Conservation (phyloP, 2,329 filamentous ascomycete species). For the Fusarium brachygibbosum region DNA sequence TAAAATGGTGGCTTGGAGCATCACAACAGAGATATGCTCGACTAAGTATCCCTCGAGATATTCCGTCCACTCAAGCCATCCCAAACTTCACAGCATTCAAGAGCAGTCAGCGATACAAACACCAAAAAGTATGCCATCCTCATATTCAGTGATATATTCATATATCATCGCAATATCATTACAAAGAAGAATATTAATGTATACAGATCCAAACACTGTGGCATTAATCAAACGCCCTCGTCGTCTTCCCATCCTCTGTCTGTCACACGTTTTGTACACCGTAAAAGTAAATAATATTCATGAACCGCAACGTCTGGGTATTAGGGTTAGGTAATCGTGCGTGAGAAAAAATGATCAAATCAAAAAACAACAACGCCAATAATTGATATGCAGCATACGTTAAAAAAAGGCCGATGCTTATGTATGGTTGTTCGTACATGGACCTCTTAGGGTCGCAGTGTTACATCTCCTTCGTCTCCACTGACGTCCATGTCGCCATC, state of each 20-base stretch:
- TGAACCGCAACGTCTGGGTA: constrained; percentile 43
- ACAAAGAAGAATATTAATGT: constrained; percentile 42
- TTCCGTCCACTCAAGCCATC: background rate
- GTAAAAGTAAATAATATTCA: constrained; percentile 41
- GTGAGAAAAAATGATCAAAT: constrained; percentile 16
- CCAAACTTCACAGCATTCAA: background rate
- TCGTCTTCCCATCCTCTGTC: constrained; percentile 17
- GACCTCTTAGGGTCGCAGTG: constrained; percentile 51
- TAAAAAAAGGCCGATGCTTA: constrained; percentile 16
- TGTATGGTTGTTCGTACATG: constrained; percentile 30
- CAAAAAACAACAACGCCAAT: constrained; percentile 28
- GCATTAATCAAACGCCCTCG: constrained; percentile 22
- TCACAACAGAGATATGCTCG: background rate
- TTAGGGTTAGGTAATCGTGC: constrained; percentile 37
- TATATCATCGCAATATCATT: constrained; percentile 38
- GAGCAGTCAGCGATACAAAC: background rate
- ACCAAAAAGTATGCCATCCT: background rate
- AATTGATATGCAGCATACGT: constrained; percentile 27
- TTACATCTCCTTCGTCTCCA: constrained; percentile 54
- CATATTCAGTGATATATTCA: constrained; percentile 12
- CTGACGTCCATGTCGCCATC: constrained; percentile 57
- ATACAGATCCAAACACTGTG: constrained; percentile 31
- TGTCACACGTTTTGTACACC: constrained; percentile 39
- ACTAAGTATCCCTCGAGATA: background rate
- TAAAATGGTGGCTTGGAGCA: background rate